Conservation (phyloP, 1,284 basidiomycete genomes). For the Laetiporus sulphureus region DNA sequence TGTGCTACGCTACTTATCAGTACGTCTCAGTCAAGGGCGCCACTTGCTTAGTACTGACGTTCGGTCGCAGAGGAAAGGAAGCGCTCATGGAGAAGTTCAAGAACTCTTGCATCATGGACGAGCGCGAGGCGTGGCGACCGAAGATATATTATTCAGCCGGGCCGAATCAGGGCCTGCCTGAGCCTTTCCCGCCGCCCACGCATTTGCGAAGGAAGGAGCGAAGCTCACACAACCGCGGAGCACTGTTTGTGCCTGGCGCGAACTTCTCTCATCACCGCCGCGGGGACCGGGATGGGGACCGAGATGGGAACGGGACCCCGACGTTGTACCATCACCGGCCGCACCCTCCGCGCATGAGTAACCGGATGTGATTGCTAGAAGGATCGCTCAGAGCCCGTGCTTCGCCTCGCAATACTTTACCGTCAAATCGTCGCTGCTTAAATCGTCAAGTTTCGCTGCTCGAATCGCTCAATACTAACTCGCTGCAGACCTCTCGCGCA, state of each 20-base stretch:
- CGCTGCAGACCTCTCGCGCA: too few relatives aligned
- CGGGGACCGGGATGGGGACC: background rate
- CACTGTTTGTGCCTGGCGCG: slow-evolving; percentile 41
- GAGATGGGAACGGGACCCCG: slow-evolving; percentile 2
- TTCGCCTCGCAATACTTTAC: too few relatives aligned
- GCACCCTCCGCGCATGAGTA: slow-evolving; percentile 15
- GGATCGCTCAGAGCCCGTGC: too few relatives aligned
- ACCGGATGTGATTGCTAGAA: too few relatives aligned
- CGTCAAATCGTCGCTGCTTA: too few relatives aligned
- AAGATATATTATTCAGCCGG: slow-evolving; percentile 81
- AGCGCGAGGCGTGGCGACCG: slow-evolving; percentile 72
- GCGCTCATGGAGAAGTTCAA: slow-evolving; percentile 83
- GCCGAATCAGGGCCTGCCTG: slow-evolving; percentile 61
- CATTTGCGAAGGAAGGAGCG: slow-evolving; percentile 72
- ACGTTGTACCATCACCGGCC: slow-evolving; percentile 16
- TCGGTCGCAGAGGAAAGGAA: slow-evolving; percentile 64
- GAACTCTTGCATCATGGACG: slow-evolving; percentile 81
- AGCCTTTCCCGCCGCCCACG: slow-evolving; percentile 77
- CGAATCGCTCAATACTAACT: too few relatives aligned
- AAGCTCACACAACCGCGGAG: slow-evolving; percentile 66
- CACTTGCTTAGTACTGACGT: slow-evolving; percentile 1
- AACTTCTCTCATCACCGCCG: slow-evolving; percentile 12
- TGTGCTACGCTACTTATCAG: slow-evolving; percentile 87
- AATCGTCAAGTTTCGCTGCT: too few relatives aligned
- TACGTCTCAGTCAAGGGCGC: slow-evolving; percentile 29